phyloP scores from a whole-genome alignment of 768 basidiomycete genomes.

The Leccinum sublutescens region DNA sequence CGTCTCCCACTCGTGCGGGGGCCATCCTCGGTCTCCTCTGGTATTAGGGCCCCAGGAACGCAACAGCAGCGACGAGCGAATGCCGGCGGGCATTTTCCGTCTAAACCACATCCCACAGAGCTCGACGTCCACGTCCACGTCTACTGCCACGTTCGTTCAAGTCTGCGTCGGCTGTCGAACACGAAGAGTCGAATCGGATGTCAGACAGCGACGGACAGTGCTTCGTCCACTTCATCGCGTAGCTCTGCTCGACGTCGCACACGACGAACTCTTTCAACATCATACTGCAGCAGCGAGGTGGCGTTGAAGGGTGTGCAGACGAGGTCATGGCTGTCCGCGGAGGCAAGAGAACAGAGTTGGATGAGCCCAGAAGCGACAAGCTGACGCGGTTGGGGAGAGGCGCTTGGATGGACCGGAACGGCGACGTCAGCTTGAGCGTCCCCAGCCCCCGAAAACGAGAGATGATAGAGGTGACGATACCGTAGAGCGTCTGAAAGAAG shows the following conservation, averaged over 20 bases:
- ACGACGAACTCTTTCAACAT: constrained; percentile 28
- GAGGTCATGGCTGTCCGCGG: background rate
- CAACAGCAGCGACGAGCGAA: background rate
- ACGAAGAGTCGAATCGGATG: too few relatives aligned
- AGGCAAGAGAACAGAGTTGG: constrained; percentile 8
- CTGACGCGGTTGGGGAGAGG: constrained; percentile 8
- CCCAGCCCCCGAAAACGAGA: constrained; percentile 31
- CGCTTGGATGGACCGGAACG: constrained; percentile 29
- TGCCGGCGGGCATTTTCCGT: constrained; percentile 14
- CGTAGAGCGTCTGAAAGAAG: constrained; percentile 24
- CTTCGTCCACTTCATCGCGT: constrained; percentile 13
- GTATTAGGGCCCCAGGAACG: constrained; percentile 32
- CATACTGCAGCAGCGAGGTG: background rate
- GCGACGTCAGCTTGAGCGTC: constrained; percentile 32
- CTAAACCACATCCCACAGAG: constrained; percentile 33
- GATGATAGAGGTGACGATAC: constrained; percentile 31
- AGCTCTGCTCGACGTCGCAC: constrained; percentile 23
- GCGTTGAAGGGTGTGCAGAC: background rate
- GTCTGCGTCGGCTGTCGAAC: too few relatives aligned
- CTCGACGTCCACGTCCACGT: constrained; percentile 30
- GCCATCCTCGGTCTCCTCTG: constrained; percentile 37
- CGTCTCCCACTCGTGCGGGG: constrained; percentile 9
- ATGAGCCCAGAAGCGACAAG: constrained; percentile 1
- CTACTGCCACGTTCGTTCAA: constrained; percentile 5
- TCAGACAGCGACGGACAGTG: too few relatives aligned